Percentiles rank a stretch among this genome's conserved stretches.
Conservation (phyloP, 108 stramenopile species). For the Pseudonitzschia multistriata region DNA sequence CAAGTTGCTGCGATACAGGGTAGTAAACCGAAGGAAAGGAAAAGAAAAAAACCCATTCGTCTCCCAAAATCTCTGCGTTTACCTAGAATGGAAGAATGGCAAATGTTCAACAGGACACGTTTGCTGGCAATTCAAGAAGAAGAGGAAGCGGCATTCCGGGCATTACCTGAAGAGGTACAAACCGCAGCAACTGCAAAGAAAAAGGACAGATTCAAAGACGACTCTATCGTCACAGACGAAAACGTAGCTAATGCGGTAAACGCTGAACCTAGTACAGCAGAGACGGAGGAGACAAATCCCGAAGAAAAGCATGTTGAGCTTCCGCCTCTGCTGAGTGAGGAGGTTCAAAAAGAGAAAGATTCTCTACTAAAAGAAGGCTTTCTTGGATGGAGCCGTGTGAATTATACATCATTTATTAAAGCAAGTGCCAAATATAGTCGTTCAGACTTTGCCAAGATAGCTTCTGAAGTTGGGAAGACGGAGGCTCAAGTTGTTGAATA, state of each 20-base stretch:
- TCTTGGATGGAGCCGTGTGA: conserved; percentile 78
- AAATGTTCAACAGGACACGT: conserved; percentile 86
- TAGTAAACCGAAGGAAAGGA: conserved; percentile 42
- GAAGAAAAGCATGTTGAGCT: conserved; percentile 43
- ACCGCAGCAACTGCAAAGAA: conserved; percentile 34
- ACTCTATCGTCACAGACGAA: conserved; percentile 9
- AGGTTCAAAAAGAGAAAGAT: conserved; percentile 59
- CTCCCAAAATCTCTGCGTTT: conserved; percentile 90
- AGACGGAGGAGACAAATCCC: conserved; percentile 32
- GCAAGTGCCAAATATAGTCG: conserved; percentile 66
- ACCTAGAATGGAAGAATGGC: conserved; percentile 95
- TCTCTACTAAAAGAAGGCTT: conserved; percentile 86
- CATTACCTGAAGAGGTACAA: conserved; percentile 62
- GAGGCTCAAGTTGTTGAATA: conserved; percentile 56
- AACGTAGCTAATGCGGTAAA: conserved; percentile 20
- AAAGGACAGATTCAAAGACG: conserved; percentile 22
- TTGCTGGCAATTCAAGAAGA: conserved; percentile 80
- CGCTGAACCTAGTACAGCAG: conserved; percentile 16
- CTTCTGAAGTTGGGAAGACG: conserved; percentile 72
- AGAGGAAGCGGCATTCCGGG: conserved; percentile 71
- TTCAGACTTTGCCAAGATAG: conserved; percentile 50
- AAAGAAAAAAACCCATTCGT: conserved; percentile 69
- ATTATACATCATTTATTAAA: conserved; percentile 84
- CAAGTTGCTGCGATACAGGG: conserved; percentile 76
- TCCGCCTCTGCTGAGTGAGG: conserved; percentile 67